Conservation (phyloP, 192 early-diverging fungal genomes). For the Backusella psychrophila region DNA sequence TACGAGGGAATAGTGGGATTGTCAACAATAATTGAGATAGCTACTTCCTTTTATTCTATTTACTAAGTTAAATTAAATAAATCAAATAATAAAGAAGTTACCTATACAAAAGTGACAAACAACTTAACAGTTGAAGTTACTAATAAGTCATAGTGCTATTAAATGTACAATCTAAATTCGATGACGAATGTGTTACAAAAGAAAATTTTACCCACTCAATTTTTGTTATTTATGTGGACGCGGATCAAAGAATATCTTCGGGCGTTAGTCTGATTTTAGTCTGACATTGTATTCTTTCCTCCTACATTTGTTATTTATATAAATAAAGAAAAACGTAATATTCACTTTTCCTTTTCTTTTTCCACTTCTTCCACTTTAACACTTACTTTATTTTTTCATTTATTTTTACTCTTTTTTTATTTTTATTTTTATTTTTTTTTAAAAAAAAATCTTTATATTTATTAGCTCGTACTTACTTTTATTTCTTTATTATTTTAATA, state of each 20-base stretch:
- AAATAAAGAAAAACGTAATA: neutral
- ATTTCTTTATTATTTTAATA: neutral
- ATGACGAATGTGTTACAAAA: slow-evolving; percentile 4
- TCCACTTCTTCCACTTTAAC: neutral
- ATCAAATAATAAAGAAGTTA: neutral
- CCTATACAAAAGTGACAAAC: neutral
- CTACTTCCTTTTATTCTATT: neutral
- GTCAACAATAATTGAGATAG: neutral
- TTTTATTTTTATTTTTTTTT: neutral
- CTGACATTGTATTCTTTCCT: neutral
- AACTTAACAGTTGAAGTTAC: neutral
- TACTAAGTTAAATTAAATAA: neutral
- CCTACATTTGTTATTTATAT: neutral
- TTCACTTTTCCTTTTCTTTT: neutral
- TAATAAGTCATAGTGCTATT: neutral
- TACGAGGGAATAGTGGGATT: neutral
- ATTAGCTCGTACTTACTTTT: neutral
- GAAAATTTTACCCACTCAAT: neutral
- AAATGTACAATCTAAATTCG: neutral
- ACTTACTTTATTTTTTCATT: neutral
- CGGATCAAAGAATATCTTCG: neutral
- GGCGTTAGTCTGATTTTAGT: neutral
- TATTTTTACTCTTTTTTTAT: neutral
- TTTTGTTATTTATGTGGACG: neutral
- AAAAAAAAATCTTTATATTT: neutral